These are phyloP conservation scores for Yamadazyma triangularis DNA, from an alignment of 1,139 yeast species.

Conservation along the genomic window DNA sequence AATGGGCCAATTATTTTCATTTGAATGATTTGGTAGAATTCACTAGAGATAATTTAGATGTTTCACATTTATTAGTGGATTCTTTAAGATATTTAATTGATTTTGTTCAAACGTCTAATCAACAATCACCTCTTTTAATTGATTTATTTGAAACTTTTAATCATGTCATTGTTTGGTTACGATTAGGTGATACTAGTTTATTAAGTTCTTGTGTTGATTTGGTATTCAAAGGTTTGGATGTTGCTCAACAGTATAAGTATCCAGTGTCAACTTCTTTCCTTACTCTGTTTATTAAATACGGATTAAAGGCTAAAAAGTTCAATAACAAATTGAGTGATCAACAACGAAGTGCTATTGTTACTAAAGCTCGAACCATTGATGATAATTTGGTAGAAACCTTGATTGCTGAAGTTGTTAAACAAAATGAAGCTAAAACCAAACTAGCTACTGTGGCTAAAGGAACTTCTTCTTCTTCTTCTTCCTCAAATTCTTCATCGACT, in stretches of 20 bases:
- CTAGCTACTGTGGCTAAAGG: background rate
- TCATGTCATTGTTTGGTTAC: constrained; percentile 70
- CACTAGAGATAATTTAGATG: constrained; percentile 81
- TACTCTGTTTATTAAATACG: constrained; percentile 53
- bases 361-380: constrained; percentile 55
- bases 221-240: constrained; percentile 61
- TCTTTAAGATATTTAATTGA: constrained; percentile 56
- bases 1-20: constrained; percentile 67
- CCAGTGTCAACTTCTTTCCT: constrained; percentile 47
- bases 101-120: constrained; percentile 8
- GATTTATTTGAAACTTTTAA: constrained; percentile 36
- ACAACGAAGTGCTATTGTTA: constrained; percentile 54
- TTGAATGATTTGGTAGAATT: constrained; percentile 64
- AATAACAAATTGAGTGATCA: constrained; percentile 59
- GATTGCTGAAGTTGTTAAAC: constrained; percentile 13
- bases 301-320: constrained; percentile 59
- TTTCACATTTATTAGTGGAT: constrained; percentile 63
- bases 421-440: background rate
- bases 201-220: constrained; percentile 70
- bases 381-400: constrained; percentile 48
- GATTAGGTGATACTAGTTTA: constrained; percentile 74
- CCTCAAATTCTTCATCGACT: constrained; percentile 6
- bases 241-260: constrained; percentile 52
- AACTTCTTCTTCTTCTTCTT: background rate
- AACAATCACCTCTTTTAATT: constrained; percentile 28